Base-by-base conservation (phyloP, 345 rosid genomes). In the Citrus reticulata region DNA sequence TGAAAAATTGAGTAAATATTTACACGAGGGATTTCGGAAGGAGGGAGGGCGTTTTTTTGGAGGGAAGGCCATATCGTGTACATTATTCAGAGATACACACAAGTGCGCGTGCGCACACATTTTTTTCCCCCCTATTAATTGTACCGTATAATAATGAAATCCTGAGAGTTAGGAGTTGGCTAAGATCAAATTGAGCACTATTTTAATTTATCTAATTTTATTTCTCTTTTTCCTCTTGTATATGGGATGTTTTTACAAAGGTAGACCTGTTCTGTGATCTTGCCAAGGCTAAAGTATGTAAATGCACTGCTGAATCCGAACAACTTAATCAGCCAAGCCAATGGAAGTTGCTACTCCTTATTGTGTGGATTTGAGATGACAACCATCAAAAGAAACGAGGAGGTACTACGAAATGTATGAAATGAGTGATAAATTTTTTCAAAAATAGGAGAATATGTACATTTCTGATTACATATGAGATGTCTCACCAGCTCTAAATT, bases 401-500 rank as follows among this genome's bases (percentile, higher is more conserved):
- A 2, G 65, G 14, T 30, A 3, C 14, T 63, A 30, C 9, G 22
- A 30, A 63, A 62, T 62, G 35, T 62, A 29, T 4, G 35, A 62
- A 62, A 32, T 16, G 29, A 27, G 5, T 11, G 51, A 42, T 46
- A 46, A 11, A 0, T 46, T 13, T 0, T 13, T 46, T 42, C 16
- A 46, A 46, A 10, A 46, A 46, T 46, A 13, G 17, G 51, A 46
- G 17, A 13, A 46, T 49, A 37, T 46, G 29, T 13, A 42, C 64
- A 59, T 73, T 70, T 77, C 58, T 19, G 63, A 39, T 46, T 69
- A 34, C 46, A 69, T 8, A 67, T 37, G 76, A 74, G 77, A 82
- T 13, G 67, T 19, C 30, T 75, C 80, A 62, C 79, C 86, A 24
- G 76, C 83, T 25, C 79, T 80, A 76, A 67, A 64, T 61, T 68